Evolutionary conservation across 2,329 filamentous ascomycete species (phyloP), one percentile per base, ranked within the genome.

Genomic region (Fusarium sp.): DNA sequence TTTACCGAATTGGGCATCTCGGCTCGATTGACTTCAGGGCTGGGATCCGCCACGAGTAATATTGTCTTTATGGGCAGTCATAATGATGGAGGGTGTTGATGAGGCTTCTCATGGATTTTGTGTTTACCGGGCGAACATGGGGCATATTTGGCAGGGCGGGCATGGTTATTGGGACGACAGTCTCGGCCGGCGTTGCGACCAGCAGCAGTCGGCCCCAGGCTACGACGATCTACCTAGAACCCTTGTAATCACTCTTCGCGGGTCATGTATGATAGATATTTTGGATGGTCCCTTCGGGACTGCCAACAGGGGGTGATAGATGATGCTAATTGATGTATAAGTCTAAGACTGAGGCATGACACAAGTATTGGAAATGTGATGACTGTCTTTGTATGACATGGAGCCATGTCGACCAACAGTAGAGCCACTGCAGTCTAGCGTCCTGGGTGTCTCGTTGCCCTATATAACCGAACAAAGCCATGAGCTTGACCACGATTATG

Each of bases 241-340:
- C 76, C 77, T 79, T 79, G 74, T 79, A 79, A 79, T 79, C 74
- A 77, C 74, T 75, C 64, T 78, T 79, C 74, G 77, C 71, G 70
- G 70, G 64, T 78, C 47, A 74, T 76, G 77, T 79, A 79, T 78
- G 77, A 79, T 79, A 79, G 73, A 76, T 75, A 66, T 69, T 63
- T 73, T 70, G 47, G 35, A 69, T 70, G 65, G 60, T 31, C 63
- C 22, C 27, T 70, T 64, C 63, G 67, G 68, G 59, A 57, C 61
- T 38, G 22, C 63, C 54, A 40, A 65, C 31, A 66, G 58, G 52
- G 33, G 52, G 57, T 68, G 63, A 71, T 73, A 74, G 63, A 76
- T 67, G 66, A 74, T 66, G 63, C 58, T 70, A 68, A 76, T 73
- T 76, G 61, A 64, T 73, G 72, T 59, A 75, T 52, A 64, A 70